Conservation (phyloP, 257 asterid species). For the Cordia subcordata region DNA sequence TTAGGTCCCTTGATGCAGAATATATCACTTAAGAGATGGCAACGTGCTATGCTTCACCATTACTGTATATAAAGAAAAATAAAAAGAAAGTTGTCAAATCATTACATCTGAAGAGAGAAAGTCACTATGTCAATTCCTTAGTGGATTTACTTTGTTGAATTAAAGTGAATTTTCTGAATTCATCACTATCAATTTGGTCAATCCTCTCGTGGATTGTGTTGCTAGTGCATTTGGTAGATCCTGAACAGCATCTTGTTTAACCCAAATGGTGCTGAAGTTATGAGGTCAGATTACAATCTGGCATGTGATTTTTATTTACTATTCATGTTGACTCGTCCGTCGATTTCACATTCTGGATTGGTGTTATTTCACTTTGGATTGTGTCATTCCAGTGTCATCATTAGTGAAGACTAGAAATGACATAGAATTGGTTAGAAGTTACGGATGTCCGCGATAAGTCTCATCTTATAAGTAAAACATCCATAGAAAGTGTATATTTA, state of each 20-base stretch:
- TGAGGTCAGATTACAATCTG: not conserved
- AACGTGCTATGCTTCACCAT: not conserved
- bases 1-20: not conserved
- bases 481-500: too few species aligned
- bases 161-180: too few species aligned
- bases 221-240: not conserved
- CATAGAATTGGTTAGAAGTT: not conserved
- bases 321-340: not conserved
- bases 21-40: not conserved
- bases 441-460: not conserved
- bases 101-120: not conserved
- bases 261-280: too few species aligned
- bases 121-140: not conserved
- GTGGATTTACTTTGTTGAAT: not conserved
- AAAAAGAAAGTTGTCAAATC: not conserved
- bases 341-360: not conserved
- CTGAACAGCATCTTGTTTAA: not conserved
- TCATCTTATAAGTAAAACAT: too few species aligned
- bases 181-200: too few species aligned
- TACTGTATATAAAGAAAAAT: not conserved
- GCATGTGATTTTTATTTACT: not conserved
- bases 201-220: too few species aligned
- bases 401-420: not conserved
- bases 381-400: not conserved
- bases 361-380: not conserved